phyloP scores from a whole-genome alignment of 495 filamentous ascomycete species.

The Hypoxylon subgilvum region DNA sequence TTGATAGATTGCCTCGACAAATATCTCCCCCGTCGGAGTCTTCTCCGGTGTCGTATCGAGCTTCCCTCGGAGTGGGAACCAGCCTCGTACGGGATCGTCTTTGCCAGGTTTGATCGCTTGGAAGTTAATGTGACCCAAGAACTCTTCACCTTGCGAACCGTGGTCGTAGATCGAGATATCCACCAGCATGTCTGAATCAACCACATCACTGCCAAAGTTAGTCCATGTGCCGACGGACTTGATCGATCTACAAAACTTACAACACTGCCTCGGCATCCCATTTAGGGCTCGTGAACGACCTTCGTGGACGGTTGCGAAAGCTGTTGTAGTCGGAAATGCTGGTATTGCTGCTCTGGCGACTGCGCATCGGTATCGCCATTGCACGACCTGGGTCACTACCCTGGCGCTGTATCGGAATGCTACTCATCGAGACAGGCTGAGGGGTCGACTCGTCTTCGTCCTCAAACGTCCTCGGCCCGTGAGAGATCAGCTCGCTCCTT shows the following conservation, averaged over 20 bases:
- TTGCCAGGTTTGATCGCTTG: constrained; percentile 67
- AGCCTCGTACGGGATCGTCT: constrained; percentile 76
- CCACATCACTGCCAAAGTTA: constrained; percentile 77
- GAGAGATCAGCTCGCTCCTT: constrained; percentile 93
- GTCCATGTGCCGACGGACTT: constrained; percentile 31
- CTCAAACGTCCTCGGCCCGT: constrained; percentile 66
- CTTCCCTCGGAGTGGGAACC: constrained; percentile 78
- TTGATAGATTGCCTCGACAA: constrained; percentile 83
- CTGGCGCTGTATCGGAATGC: constrained; percentile 67
- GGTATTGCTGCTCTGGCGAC: constrained; percentile 92
- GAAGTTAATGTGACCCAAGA: constrained; percentile 87
- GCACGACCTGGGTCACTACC: constrained; percentile 78
- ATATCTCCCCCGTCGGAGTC: constrained; percentile 85
- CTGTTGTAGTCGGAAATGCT: constrained; percentile 74
- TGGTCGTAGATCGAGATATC: constrained; percentile 95
- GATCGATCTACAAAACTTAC: constrained; percentile 61
- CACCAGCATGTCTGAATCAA: constrained; percentile 88
- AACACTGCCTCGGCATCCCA: constrained; percentile 97
- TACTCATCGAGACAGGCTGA: constrained; percentile 56
- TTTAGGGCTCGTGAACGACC: constrained; percentile 82
- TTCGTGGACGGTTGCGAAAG: constrained; percentile 63
- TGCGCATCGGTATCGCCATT: constrained; percentile 96
- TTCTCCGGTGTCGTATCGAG: constrained; percentile 59
- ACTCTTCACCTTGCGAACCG: constrained; percentile 77
- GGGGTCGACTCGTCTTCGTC: constrained; percentile 56